These are phyloP conservation scores for Fusarium sp. DNA, from an alignment of 2,329 filamentous ascomycete genomes.

Conservation along the genomic window DNA sequence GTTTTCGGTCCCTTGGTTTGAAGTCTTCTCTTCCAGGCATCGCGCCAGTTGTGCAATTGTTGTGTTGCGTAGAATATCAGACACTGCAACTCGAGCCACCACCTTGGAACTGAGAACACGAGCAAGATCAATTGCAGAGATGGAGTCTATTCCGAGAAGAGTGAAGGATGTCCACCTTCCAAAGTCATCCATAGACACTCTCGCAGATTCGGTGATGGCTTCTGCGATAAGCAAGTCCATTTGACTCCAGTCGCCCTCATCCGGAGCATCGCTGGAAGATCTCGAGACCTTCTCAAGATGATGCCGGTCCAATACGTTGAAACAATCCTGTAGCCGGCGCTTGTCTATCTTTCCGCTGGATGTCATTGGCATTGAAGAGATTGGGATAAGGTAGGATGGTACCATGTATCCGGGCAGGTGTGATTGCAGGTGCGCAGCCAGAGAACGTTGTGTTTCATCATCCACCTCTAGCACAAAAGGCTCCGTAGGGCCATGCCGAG, in stretches of 20 bases:
- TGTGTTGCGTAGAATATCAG: constrained; percentile 74
- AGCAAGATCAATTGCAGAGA: constrained; percentile 80
- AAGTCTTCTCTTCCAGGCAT: constrained; percentile 17
- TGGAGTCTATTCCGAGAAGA: constrained; percentile 83
- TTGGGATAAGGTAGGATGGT: constrained; percentile 77
- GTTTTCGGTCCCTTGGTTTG: neutral
- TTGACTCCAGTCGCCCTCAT: constrained; percentile 60
- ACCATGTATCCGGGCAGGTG: constrained; percentile 81
- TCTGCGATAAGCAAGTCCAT: constrained; percentile 67
- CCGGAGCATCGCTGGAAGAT: constrained; percentile 44
- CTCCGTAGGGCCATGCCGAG: constrained; percentile 40
- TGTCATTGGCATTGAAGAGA: constrained; percentile 77
- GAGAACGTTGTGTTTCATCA: constrained; percentile 49
- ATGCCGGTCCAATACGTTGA: constrained; percentile 57
- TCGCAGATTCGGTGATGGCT: constrained; percentile 63
- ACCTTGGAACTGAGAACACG: constrained; percentile 62
- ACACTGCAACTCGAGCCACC: constrained; percentile 68
- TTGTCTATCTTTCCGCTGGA: constrained; percentile 80
- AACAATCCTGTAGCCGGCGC: constrained; percentile 59
- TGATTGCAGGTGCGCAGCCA: constrained; percentile 67
- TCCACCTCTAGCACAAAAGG: constrained; percentile 55
- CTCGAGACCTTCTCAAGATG: constrained; percentile 55
- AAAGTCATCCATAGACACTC: constrained; percentile 59
- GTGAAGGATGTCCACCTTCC: constrained; percentile 77
- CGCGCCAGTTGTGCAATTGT: constrained; percentile 71